Conservation (phyloP, 163 green algal genomes). For the Scenedesmus sp. region DNA sequence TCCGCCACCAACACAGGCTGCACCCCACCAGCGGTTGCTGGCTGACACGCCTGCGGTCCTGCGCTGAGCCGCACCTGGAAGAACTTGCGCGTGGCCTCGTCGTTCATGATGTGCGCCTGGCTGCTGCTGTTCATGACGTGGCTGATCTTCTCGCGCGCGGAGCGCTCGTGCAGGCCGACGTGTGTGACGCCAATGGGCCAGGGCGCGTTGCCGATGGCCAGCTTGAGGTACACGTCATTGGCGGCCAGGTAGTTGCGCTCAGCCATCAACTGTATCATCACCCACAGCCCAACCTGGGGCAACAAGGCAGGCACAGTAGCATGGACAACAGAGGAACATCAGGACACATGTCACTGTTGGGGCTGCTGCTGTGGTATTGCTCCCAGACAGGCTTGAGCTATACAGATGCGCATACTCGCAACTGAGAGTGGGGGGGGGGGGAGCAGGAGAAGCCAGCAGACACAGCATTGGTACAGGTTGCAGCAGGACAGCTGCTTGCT, state of each 20-base stretch:
- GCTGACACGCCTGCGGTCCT: no score
- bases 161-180: slow-evolving; percentile 98
- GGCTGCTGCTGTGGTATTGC: background rate
- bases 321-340: background rate
- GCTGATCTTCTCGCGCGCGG: slow-evolving; percentile 96
- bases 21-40: no score
- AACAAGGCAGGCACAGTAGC: background rate
- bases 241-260: slow-evolving; percentile 76
- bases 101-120: slow-evolving; percentile 98
- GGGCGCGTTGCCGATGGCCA: slow-evolving; percentile 96
- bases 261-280: slow-evolving; percentile 72
- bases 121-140: slow-evolving; percentile 82
- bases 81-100: slow-evolving; percentile 96
- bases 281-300: slow-evolving; percentile 82
- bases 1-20: background rate
- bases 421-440: no score
- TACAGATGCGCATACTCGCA: no score
- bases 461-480: no score
- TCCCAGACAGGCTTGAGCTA: no score
- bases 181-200: slow-evolving; percentile 99
- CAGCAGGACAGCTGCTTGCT: no score
- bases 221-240: slow-evolving; percentile 94
- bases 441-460: no score
- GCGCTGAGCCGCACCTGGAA: slow-evolving; percentile 34
- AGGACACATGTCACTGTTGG: background rate